Evolutionary conservation across 495 filamentous ascomycete species (phyloP).

Genomic region (Chaetomium cochliodes): DNA sequence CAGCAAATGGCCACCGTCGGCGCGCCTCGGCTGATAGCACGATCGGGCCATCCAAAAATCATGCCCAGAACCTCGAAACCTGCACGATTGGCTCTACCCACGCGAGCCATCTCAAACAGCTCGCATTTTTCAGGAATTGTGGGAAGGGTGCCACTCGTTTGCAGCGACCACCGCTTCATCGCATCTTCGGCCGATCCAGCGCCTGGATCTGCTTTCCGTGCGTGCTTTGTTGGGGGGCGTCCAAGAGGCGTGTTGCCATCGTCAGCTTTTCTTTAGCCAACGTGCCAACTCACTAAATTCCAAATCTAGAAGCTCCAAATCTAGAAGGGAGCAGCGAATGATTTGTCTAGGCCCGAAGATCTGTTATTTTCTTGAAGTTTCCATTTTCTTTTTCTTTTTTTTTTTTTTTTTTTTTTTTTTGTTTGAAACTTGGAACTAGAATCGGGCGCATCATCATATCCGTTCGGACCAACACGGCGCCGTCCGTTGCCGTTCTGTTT

Average conservation of each 20-base stretch:
- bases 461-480: slow-evolving; percentile 1
- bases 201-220: slow-evolving; percentile 1
- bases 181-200: background rate
- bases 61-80: slow-evolving; percentile 26
- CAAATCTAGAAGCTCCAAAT: background rate
- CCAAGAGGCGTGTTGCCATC: background rate
- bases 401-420: too few species aligned
- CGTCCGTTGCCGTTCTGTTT: background rate
- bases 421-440: too few species aligned
- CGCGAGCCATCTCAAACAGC: background rate
- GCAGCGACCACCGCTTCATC: slow-evolving; percentile 8
- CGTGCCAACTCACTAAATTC: background rate
- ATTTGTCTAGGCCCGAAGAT: background rate
- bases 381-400: too few species aligned
- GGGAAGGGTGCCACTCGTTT: slow-evolving; percentile 8
- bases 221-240: background rate
- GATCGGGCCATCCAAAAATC: slow-evolving; percentile 39
- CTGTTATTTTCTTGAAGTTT: background rate
- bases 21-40: slow-evolving; percentile 17
- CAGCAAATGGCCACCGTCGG: slow-evolving; percentile 32
- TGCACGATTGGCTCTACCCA: slow-evolving; percentile 20
- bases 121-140: slow-evolving; percentile 11
- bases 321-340: background rate
- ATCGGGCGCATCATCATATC: background rate
- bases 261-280: background rate